Evolutionary conservation across 495 filamentous ascomycete species (phyloP).

Genomic region (Sabuloglossum arenarium): DNA sequence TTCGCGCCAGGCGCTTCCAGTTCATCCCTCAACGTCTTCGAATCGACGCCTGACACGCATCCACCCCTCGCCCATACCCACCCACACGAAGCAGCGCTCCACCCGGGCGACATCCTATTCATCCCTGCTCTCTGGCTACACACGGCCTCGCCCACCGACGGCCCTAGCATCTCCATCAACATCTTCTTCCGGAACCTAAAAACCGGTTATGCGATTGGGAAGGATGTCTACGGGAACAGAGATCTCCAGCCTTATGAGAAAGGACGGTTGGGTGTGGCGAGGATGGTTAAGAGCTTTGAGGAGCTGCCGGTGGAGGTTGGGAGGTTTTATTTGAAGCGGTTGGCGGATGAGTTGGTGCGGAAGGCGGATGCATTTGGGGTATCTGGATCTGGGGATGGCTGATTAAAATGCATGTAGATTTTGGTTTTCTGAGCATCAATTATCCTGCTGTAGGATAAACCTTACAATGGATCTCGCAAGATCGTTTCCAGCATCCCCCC

Average conservation of each 20-base stretch:
- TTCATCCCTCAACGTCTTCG: slow-evolving; percentile 53
- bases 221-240: slow-evolving; percentile 75
- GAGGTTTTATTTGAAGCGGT: slow-evolving; percentile 52
- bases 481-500: too few relatives aligned
- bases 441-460: too few relatives aligned
- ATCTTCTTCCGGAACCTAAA: slow-evolving; percentile 62
- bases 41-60: slow-evolving; percentile 15
- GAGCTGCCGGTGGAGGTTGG: slow-evolving; percentile 42
- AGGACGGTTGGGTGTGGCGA: slow-evolving; percentile 47
- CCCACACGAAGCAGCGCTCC: slow-evolving; percentile 43
- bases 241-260: slow-evolving; percentile 74
- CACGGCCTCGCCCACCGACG: slow-evolving; percentile 40
- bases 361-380: neutral
- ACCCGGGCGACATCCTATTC: slow-evolving; percentile 56
- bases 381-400: neutral
- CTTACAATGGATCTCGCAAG: too few relatives aligned
- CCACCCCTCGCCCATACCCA: slow-evolving; percentile 30
- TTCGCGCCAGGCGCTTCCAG: slow-evolving; percentile 63
- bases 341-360: slow-evolving; percentile 43
- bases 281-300: slow-evolving; percentile 44
- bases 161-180: slow-evolving; percentile 57
- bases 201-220: slow-evolving; percentile 47
- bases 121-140: slow-evolving; percentile 71
- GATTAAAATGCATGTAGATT: too few relatives aligned
- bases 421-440: too few relatives aligned